Conservation (phyloP, 805 yeast species). For the Sugiyamaella mastotermitis region DNA sequence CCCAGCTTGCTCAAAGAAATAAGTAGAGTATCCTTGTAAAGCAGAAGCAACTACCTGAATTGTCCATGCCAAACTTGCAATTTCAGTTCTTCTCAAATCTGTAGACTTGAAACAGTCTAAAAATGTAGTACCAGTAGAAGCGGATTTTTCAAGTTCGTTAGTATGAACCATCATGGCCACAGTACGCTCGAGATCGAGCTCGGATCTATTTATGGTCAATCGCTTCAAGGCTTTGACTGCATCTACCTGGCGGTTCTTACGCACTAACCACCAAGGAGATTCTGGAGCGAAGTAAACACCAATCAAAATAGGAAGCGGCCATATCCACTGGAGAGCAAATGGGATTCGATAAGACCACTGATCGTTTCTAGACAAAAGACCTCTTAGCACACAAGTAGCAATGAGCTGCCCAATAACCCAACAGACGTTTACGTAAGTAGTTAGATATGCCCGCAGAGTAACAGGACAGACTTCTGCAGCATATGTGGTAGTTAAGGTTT, state of each 20-base stretch:
- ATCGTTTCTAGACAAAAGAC: constrained; percentile 22
- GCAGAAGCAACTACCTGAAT: constrained; percentile 31
- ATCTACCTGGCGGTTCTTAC: constrained; percentile 34
- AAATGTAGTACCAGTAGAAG: constrained; percentile 10
- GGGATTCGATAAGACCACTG: constrained; percentile 46
- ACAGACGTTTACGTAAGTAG: constrained; percentile 45
- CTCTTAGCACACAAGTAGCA: constrained; percentile 46
- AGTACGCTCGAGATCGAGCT: constrained; percentile 36
- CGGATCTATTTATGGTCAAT: constrained; percentile 37
- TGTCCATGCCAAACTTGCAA: constrained; percentile 40
- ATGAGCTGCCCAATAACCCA: constrained; percentile 56
- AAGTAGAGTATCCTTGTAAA: constrained; percentile 13
- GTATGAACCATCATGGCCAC: constrained; percentile 42
- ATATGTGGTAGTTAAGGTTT: constrained; percentile 44
- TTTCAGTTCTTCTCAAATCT: constrained; percentile 45
- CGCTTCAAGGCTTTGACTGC: constrained; percentile 50
- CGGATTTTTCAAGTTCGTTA: constrained; percentile 28
- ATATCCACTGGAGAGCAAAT: constrained; percentile 53
- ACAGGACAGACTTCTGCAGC: constrained; percentile 53
- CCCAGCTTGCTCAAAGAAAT: constrained; percentile 22
- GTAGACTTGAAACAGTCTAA: constrained; percentile 43
- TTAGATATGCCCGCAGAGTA: constrained; percentile 42
- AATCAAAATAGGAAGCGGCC: constrained; percentile 45
- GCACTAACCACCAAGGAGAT: constrained; percentile 52
- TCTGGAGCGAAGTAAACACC: constrained; percentile 41